Evolutionary conservation across 2,329 filamentous ascomycete species (phyloP), one percentile per base, ranked within the genome.

Genomic region (Venturia effusa): DNA sequence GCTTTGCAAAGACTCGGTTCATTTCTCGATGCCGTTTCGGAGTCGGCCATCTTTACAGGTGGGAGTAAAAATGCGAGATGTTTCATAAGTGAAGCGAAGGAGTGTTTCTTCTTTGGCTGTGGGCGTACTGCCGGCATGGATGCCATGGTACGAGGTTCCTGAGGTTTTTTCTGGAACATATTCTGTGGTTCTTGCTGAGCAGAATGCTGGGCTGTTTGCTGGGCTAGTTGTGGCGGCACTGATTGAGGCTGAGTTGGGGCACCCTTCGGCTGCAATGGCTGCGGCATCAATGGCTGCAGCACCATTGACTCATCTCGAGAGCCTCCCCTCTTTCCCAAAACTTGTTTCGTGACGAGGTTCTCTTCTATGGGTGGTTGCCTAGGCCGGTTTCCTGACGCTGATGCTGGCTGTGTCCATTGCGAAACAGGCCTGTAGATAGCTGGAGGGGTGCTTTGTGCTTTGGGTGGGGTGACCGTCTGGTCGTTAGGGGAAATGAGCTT

Each of bases 1-100:
- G 68, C 66, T 4, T 64, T 67, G 41, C 68, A 68, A 13, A 74
- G 60, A 13, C 67, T 67, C 22, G 69, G 66, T n/a, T 75, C 65
- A 8, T 64, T 22, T 57, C 40, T 43, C 27, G 62, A 61, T 22
- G 43, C 30, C 27, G 34, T 61, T 4, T 69, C 55, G 17, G 61
- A 55, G 2, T 62, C 62, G 11, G 48, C 48, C 11, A 71, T n/a
- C 39, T 17, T 70, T 10, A 75, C 59, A 4, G 73, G 65, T 10
- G 66, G 65, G 4, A 65, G 61, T 8, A 75, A 64, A 4, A 41
- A 59, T 32, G 70, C 65, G 3, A 70, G 62, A 2, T 68, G 66
- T 22, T 62, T 32, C 17, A 39, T 10, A 27, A 41, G 59, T 4
- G 59, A 27, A 24, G 30, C 19, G 17, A 30, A 34, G 7, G 57